A percentile compares a stretch with the other conserved stretches of the same genome.
These are phyloP conservation scores for Blastobotrys parvus DNA, from an alignment of 805 yeast genomes.

Conservation along the genomic window DNA sequence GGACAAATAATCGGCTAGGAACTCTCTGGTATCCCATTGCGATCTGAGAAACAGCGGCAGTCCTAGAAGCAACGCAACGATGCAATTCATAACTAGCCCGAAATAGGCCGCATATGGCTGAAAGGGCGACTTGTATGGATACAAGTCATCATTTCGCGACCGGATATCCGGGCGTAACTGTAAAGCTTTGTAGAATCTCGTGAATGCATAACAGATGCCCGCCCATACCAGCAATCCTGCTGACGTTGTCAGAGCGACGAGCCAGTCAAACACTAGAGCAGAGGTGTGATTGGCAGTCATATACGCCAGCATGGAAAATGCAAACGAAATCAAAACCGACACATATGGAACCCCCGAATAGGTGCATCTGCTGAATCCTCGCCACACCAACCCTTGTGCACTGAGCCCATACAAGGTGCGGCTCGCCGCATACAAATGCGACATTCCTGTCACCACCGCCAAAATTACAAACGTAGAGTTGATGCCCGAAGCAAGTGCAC, in stretches of 20 bases:
- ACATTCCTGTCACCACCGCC: constrained; percentile 49
- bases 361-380: constrained; percentile 49
- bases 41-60: constrained; percentile 49
- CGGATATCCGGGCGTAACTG: constrained; percentile 55
- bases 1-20: constrained; percentile 60
- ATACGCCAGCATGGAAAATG: constrained; percentile 53
- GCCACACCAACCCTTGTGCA: constrained; percentile 53
- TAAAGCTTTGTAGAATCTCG: constrained; percentile 58
- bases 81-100: constrained; percentile 47
- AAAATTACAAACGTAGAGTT: constrained; percentile 47
- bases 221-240: constrained; percentile 75
- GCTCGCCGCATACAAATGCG: constrained; percentile 54
- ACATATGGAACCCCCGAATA: constrained; percentile 63
- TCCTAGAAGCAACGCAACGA: constrained; percentile 51
- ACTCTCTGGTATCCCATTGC: constrained; percentile 51
- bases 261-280: constrained; percentile 54
- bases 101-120: constrained; percentile 63
- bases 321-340: constrained; percentile 56
- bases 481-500: constrained; percentile 42
- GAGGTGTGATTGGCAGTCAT: constrained; percentile 51
- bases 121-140: constrained; percentile 60
- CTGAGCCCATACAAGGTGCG: constrained; percentile 49
- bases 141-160: constrained; percentile 47
- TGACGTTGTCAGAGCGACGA: constrained; percentile 61
- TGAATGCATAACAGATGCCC: constrained; percentile 57